Base-by-base conservation (phyloP, 1,284 basidiomycete species). In the Pseudozyma flocculosa region DNA sequence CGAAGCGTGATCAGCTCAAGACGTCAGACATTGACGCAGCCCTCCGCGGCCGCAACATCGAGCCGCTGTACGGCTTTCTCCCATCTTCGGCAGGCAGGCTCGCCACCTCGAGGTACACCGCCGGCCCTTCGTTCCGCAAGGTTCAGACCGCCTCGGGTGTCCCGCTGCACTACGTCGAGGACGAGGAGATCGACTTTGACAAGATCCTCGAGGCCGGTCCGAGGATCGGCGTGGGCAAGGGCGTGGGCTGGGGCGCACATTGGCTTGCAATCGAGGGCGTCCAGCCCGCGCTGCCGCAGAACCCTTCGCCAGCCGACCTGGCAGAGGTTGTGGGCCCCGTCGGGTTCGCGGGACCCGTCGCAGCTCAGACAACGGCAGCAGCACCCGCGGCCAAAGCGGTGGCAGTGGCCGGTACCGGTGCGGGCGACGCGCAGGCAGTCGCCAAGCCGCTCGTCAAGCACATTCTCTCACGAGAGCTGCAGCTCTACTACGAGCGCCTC, bases 251-350 rank as follows among this genome's bases (percentile, higher is more conserved):
- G 75, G 69, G 70, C 26, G 74, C 75, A 17, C 94, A 98, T 78
- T 98, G 94, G 95, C 83, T 99, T 21, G 93, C 94, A 0, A 91
- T 98, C 22, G 94, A 99, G 76, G 94, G 95, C 34, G 89, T 99
- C 3, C 94, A 98, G 76, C 94, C 95, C 0, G 85, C 93, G 17
- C 89, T 96, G 39, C 91, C 92, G 7, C 92, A 98, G 79, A 99
- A 98, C 75, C 95, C 95, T 0, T 88, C 91, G 1, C 81, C 78
- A 15, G 47, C 61, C 4, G 57, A 63, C 0, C 48, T 55, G 36
- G 58, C 61, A 42, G 57, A 61, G n/a, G 56, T 56, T 8, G 55
- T 54, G 19, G 50, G 42, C 5, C 15, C 46, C 8, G 54, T 46
- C 5, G 56, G 54, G 4, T 66, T 66, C 36, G 43, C 57, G 41